Conservation (phyloP, 345 rosid species). For the Rhodamnia rubescens region DNA sequence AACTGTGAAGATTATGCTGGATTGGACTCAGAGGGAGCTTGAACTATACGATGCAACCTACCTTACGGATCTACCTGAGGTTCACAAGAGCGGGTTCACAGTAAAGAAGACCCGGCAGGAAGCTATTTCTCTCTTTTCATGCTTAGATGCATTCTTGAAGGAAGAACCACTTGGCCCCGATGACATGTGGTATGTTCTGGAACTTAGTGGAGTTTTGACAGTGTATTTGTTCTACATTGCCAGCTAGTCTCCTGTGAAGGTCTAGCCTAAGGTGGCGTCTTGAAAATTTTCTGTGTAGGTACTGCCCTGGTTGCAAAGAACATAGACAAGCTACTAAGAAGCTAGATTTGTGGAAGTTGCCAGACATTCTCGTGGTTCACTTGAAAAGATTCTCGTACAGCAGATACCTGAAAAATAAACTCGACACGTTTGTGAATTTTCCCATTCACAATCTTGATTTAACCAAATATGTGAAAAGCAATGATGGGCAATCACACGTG, state of each 20-base stretch:
- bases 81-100: conserved; percentile 41
- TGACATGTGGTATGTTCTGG: conserved; percentile 69
- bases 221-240: neutral
- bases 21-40: conserved; percentile 61
- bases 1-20: conserved; percentile 35
- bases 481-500: conserved; percentile 40
- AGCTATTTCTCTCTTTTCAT: conserved; percentile 78
- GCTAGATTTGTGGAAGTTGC: conserved; percentile 86
- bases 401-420: conserved; percentile 72
- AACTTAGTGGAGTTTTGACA: neutral
- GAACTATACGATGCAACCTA: conserved; percentile 59
- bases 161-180: conserved; percentile 95
- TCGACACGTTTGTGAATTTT: conserved; percentile 73
- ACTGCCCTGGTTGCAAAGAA: conserved; percentile 81
- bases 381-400: conserved; percentile 82
- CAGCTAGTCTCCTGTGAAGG: neutral
- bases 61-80: conserved; percentile 72
- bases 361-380: conserved; percentile 84
- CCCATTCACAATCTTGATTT: conserved; percentile 73
- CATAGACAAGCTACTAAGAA: conserved; percentile 89
- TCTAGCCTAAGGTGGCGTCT: neutral
- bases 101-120: conserved; percentile 75
- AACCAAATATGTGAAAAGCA: conserved; percentile 58
- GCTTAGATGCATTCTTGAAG: conserved; percentile 84
- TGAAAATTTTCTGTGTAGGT: conserved; percentile 35